Base-by-base conservation (phyloP, 768 basidiomycete genomes). In the Stropharia rugosoannulata region DNA sequence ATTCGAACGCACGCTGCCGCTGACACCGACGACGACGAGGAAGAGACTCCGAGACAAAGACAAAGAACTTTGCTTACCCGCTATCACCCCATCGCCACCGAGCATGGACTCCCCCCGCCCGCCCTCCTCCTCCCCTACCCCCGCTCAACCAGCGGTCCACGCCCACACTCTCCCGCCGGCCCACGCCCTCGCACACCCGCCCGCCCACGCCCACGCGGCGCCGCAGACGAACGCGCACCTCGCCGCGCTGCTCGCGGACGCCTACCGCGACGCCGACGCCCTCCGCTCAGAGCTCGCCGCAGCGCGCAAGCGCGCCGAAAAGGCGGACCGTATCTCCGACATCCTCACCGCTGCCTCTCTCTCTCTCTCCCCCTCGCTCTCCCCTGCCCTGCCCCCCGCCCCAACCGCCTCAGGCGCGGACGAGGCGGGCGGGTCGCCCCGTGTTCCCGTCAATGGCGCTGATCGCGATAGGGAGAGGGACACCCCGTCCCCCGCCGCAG, bases 191-290 rank as follows among this genome's bases (percentile, higher is more conserved):
- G n/a, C 19, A 5, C 40, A 18, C 42, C 11, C 32, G 32, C 32
- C 35, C 9, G 49, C 42, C 45, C 55, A 8, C 39, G 12, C 51
- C 29, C 25, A 37, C 16, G 42, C 53, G 10, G 39, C 43, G 27
- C 32, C 48, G 27, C 51, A n/a, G 36, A 36, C 77, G 15, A 75
- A 82, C 60, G 70, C 83, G 1, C 77, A 81, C 55, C 82, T 88
- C 63, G 85, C 86, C 12, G 61, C 73, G 6, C 76, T 87, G 46
- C 82, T 89, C 64, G 64, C 80, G 4, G 71, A 77, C 37, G 75
- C 80, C 44, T 82, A 81, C 62, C 72, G 72, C 60, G 84, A 87
- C 43, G 65, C 70, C 36, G 86, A 87, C 10, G 11, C 50, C 18
- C 76, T 87, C 45, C 73, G 76, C 16, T 73, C 72, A 36, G 82